A percentile compares a stretch with the other conserved stretches of the same genome.
phyloP scores from a whole-genome alignment of 495 filamentous ascomycete species.

The Aspergillus bridgeri region DNA sequence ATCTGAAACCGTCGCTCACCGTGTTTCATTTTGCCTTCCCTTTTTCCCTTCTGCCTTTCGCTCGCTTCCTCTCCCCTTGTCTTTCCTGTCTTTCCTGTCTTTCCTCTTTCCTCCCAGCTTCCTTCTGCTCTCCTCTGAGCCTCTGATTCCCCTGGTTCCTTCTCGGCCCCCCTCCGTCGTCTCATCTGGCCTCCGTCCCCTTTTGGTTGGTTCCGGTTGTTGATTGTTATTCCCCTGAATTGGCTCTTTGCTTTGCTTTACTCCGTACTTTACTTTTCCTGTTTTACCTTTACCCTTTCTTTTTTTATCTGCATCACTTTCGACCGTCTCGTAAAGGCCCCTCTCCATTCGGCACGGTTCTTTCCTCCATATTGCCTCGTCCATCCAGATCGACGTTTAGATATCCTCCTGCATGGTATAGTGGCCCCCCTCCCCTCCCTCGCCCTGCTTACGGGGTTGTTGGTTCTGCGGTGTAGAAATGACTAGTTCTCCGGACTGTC shows the following conservation, averaged over 20 bases:
- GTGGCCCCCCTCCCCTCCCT: background rate
- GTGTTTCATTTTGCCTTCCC: background rate
- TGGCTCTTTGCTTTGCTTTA: background rate
- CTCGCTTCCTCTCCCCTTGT: background rate
- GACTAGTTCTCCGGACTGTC: background rate
- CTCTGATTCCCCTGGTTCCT: background rate
- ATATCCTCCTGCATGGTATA: background rate
- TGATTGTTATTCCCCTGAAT: background rate
- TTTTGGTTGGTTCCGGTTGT: background rate
- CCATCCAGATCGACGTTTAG: background rate
- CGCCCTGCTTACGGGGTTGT: background rate
- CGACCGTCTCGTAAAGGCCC: background rate
- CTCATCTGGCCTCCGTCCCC: background rate
- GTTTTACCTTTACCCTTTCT: background rate
- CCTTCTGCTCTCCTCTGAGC: background rate
- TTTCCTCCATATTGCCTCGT: background rate
- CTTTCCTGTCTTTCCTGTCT: background rate
- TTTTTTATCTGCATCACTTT: background rate
- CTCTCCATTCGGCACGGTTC: background rate
- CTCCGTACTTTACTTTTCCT: background rate
- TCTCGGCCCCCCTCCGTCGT: background rate
- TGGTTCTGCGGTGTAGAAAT: background rate
- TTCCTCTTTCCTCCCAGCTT: background rate
- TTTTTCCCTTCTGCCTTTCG: background rate
- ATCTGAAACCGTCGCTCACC: conserved; percentile 3